Percentiles rank a stretch among this genome's conserved stretches.
Evolutionary conservation across 208 protist species (phyloP).

Genomic region (Vickermania spadyakhi): DNA sequence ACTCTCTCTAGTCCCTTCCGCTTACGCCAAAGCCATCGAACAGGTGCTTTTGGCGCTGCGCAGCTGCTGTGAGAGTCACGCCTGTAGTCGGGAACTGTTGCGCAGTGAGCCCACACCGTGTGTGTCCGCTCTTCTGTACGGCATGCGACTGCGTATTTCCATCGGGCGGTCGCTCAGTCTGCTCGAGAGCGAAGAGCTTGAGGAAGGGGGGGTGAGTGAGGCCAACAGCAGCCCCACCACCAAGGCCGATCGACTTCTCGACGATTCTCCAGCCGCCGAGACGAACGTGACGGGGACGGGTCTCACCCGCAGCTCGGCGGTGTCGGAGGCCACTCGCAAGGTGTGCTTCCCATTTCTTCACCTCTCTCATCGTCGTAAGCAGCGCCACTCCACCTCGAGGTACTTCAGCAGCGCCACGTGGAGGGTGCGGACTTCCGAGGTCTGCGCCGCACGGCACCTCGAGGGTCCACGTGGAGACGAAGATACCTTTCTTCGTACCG

Average conservation of each 20-base stretch:
- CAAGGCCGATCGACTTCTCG: neutral
- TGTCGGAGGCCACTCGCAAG: neutral
- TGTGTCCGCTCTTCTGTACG: conserved; percentile 62
- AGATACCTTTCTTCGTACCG: neutral
- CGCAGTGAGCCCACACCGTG: conserved; percentile 60
- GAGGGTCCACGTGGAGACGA: no score
- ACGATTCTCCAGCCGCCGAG: conserved; percentile 1
- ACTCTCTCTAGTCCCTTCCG: conserved; percentile 19
- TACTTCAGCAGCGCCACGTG: neutral
- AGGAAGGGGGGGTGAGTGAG: conserved; percentile 9
- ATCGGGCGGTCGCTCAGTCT: conserved; percentile 22
- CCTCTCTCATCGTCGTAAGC: neutral
- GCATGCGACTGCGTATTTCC: conserved; percentile 58
- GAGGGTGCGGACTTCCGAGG: no score
- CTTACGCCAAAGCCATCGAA: conserved; percentile 21
- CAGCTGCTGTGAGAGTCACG: conserved; percentile 32
- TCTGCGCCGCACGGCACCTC: no score
- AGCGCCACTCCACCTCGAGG: neutral
- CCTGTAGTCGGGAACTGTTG: conserved; percentile 36
- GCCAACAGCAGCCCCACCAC: conserved; percentile 14
- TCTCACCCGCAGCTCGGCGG: neutral
- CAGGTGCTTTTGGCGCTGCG: conserved; percentile 37
- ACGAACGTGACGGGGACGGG: neutral
- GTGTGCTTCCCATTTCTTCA: neutral
- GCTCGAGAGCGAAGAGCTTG: no score